A percentile compares a stretch with the other conserved stretches of the same genome.
Conservation (phyloP, 495 filamentous ascomycete genomes). For the Aspergillus wentii region DNA sequence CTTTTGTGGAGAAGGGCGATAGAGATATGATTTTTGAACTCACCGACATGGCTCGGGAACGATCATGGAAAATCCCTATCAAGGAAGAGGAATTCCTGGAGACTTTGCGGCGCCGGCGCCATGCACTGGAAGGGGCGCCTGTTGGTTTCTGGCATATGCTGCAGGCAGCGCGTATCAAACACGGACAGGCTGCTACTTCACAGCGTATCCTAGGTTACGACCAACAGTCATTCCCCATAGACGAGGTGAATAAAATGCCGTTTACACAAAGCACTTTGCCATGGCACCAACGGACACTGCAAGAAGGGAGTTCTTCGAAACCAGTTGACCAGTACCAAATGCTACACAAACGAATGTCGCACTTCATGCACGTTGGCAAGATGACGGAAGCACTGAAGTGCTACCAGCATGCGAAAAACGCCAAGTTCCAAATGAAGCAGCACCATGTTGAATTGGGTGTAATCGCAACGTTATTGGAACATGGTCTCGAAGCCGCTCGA, state of each 20-base stretch:
- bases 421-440: conserved; percentile 22
- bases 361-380: conserved; percentile 33
- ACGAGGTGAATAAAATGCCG: conserved; percentile 17
- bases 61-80: conserved; percentile 28
- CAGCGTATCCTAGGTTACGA: conserved; percentile 34
- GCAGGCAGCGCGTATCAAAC: conserved; percentile 31
- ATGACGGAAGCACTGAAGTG: conserved; percentile 21
- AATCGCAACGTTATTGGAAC: conserved; percentile 30
- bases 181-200: conserved; percentile 26
- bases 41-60: conserved; percentile 19
- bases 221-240: conserved; percentile 19
- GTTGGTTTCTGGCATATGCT: conserved; percentile 42
- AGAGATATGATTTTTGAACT: conserved; percentile 24
- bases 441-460: conserved; percentile 33
- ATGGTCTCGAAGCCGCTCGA: conserved; percentile 26
- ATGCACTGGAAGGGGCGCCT: conserved; percentile 28
- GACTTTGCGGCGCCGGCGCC: conserved; percentile 22
- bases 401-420: conserved; percentile 22
- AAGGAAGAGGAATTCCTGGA: conserved; percentile 22
- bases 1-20: conserved; percentile 34
- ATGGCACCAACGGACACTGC: conserved; percentile 25
- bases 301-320: conserved; percentile 19
- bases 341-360: conserved; percentile 31
- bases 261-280: conserved; percentile 6
- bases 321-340: conserved; percentile 28